Evolutionary conservation across 192 early-diverging fungal species (phyloP).

Genomic region (Rhizophagus clarus): DNA sequence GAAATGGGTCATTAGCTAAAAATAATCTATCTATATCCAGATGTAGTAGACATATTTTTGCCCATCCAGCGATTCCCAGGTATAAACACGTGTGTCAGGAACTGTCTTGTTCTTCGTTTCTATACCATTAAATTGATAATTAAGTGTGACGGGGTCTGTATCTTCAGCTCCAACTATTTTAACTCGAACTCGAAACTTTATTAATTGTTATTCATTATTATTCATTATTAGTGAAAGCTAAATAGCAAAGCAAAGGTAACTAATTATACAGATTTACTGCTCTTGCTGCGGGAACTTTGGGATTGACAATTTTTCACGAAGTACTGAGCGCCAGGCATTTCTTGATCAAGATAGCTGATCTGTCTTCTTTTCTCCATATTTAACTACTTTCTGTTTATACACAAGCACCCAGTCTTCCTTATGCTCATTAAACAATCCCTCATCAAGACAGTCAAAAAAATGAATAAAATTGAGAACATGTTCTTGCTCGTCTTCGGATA

Average conservation of each 20-base stretch:
- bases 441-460: not conserved
- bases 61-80: not conserved
- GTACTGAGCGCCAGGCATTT: constrained; percentile 26
- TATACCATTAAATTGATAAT: not conserved
- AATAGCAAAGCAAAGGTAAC: not conserved
- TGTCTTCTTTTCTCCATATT: constrained; percentile 11
- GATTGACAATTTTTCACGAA: constrained; percentile 1
- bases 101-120: constrained; percentile 15
- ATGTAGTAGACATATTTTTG: too few species aligned
- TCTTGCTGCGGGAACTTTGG: not conserved
- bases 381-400: not conserved
- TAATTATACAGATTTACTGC: not conserved
- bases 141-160: not conserved
- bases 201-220: too few species aligned
- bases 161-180: not conserved
- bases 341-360: not conserved
- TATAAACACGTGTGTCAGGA: not conserved
- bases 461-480: not conserved
- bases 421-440: not conserved
- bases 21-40: not conserved
- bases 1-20: not conserved
- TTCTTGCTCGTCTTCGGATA: not conserved
- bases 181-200: constrained; percentile 9
- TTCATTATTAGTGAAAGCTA: not conserved
- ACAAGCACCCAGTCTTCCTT: not conserved